Evolutionary conservation across 179 eudicot species (phyloP).

Genomic region (Corrigiola litoralis): DNA sequence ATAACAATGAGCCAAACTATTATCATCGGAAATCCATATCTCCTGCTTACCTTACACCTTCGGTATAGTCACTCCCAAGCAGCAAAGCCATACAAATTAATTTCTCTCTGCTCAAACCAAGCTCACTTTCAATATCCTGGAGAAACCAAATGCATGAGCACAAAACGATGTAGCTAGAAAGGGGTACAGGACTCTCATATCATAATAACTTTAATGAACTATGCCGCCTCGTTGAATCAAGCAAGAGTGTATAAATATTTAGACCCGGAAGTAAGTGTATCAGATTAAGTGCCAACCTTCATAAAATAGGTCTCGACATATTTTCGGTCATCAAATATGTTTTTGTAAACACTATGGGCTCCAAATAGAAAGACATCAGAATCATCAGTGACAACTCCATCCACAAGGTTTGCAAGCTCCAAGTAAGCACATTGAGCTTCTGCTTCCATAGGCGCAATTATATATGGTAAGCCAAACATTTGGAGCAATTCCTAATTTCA

Average conservation of each 20-base stretch:
- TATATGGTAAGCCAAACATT: slow-evolving; percentile 97
- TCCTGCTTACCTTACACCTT: slow-evolving; percentile 77
- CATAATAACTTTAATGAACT: too few relatives aligned
- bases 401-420: slow-evolving; percentile 93
- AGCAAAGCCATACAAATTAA: slow-evolving; percentile 87
- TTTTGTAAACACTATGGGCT: slow-evolving; percentile 84
- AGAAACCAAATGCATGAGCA: slow-evolving; percentile 19
- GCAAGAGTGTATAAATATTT: not conserved
- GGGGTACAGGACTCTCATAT: too few relatives aligned
- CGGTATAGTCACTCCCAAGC: slow-evolving; percentile 99
- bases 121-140: slow-evolving; percentile 89
- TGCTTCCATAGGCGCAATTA: slow-evolving; percentile 99
- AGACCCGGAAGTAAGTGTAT: not conserved
- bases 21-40: slow-evolving; percentile 2
- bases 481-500: slow-evolving; percentile 83
- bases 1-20: not conserved
- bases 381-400: slow-evolving; percentile 98
- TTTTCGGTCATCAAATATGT: slow-evolving; percentile 96
- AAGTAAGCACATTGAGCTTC: slow-evolving; percentile 98
- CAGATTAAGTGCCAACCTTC: slow-evolving; percentile 49
- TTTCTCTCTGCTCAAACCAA: slow-evolving; percentile 77
- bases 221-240: too few relatives aligned
- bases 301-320: slow-evolving; percentile 88
- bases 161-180: too few relatives aligned
- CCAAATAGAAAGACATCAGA: slow-evolving; percentile 97